phyloP scores from a whole-genome alignment of 139 green algal genomes.

The Chara braunii region DNA sequence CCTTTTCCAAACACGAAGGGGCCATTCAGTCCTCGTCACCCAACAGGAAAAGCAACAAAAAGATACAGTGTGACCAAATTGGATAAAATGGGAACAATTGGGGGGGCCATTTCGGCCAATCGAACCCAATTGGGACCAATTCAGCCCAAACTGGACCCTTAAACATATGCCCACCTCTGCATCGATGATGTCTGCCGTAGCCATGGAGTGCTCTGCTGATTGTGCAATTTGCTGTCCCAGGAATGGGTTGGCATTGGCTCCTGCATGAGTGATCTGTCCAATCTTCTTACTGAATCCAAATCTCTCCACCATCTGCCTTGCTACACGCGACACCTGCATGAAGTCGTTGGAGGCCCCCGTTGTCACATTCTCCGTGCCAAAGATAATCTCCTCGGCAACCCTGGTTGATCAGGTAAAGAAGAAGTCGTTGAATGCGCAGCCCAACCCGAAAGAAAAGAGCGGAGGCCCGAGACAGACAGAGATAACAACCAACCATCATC shows the following conservation, averaged over 20 bases:
- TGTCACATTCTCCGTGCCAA: constrained; percentile 91
- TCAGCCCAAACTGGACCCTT: constrained; percentile 37
- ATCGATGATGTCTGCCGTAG: constrained; percentile 86
- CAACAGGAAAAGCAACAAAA: too few relatives aligned
- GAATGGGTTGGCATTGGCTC: constrained; percentile 67
- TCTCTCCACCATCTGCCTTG: constrained; percentile 88
- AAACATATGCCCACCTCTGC: too few relatives aligned
- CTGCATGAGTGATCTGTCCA: constrained; percentile 77
- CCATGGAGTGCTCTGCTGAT: constrained; percentile 70
- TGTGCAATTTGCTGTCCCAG: constrained; percentile 66
- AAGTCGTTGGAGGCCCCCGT: constrained; percentile 90
- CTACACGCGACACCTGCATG: constrained; percentile 74
- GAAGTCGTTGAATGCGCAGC: constrained; percentile 79
- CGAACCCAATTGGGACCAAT: not conserved
- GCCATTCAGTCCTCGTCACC: too few relatives aligned
- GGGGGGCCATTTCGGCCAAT: too few relatives aligned
- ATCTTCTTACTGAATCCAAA: constrained; percentile 88
- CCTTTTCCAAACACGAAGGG: too few relatives aligned
- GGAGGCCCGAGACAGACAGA: constrained; percentile 1
- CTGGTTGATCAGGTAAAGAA: constrained; percentile 51
- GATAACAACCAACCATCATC: too few relatives aligned
- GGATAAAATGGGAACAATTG: too few relatives aligned
- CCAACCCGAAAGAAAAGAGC: not conserved
- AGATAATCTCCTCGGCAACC: constrained; percentile 99
- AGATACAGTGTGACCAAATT: too few relatives aligned